Evolutionary conservation across 352 stramenopile genomes (phyloP).

Genomic region (Thalassiosira exigua): DNA sequence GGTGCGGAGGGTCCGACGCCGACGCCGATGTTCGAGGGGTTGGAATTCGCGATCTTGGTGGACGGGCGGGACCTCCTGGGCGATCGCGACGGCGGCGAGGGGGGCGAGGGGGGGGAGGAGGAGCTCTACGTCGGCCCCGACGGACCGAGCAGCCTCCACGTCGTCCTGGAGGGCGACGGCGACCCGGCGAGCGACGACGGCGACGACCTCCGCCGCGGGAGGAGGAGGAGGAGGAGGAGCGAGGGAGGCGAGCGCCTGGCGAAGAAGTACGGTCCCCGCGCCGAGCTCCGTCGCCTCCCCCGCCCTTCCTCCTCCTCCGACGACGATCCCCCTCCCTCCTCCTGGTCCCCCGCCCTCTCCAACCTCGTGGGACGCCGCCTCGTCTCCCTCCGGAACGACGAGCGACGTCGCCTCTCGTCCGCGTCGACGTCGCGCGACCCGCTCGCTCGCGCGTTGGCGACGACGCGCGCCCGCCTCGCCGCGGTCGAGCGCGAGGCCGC

Average conservation of each 20-base stretch:
- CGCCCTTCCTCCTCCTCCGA: slow-evolving; percentile 4
- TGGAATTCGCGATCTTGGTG: slow-evolving; percentile 71
- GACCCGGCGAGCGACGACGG: neutral
- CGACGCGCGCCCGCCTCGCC: slow-evolving; percentile 49
- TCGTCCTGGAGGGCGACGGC: slow-evolving; percentile 33
- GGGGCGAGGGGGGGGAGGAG: slow-evolving; percentile 26
- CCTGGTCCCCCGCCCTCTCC: slow-evolving; percentile 19
- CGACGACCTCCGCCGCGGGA: neutral
- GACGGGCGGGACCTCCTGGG: slow-evolving; percentile 60
- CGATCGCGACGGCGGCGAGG: slow-evolving; percentile 25
- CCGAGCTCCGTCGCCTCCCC: slow-evolving; percentile 26
- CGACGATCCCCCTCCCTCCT: neutral
- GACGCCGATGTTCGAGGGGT: slow-evolving; percentile 44
- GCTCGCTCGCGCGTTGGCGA: slow-evolving; percentile 18
- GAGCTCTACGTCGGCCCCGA: slow-evolving; percentile 48
- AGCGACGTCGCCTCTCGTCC: too few relatives aligned
- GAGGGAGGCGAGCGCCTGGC: slow-evolving; percentile 33
- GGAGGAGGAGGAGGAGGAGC: neutral
- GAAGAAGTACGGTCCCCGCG: slow-evolving; percentile 50
- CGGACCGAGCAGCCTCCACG: slow-evolving; percentile 49
- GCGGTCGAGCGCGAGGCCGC: slow-evolving; percentile 73
- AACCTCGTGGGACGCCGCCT: slow-evolving; percentile 63
- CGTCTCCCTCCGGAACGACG: slow-evolving; percentile 63
- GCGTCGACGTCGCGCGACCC: slow-evolving; percentile 19
- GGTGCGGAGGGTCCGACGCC: slow-evolving; percentile 3